phyloP scores from a whole-genome alignment of 129 eudicot species.

The Artemisia tridentata region DNA sequence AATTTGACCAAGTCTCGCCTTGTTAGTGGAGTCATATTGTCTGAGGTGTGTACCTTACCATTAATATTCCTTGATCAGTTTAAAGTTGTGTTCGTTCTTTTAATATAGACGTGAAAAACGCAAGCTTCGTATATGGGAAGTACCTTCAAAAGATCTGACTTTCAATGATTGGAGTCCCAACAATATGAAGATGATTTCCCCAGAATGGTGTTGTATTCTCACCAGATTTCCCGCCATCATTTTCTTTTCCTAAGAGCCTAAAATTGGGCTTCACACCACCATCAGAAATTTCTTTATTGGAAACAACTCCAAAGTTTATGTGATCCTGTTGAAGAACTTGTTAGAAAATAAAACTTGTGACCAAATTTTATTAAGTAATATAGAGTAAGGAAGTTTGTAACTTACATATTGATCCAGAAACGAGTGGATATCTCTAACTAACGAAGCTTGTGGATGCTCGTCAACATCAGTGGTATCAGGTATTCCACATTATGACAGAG shows the following conservation, averaged over 20 bases:
- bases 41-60: no score
- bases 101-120: no score
- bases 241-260: slow-evolving; percentile 49
- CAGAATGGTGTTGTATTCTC: no score
- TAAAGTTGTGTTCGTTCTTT: no score
- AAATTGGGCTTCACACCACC: slow-evolving; percentile 42
- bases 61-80: no score
- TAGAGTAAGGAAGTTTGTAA: slow-evolving; percentile 15
- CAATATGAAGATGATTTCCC: no score
- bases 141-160: no score
- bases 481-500: slow-evolving; percentile 77
- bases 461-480: slow-evolving; percentile 46
- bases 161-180: no score
- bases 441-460: slow-evolving; percentile 61
- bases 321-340: slow-evolving; percentile 60
- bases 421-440: slow-evolving; percentile 62
- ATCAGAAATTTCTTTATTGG: slow-evolving; percentile 52
- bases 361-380: background rate
- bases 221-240: slow-evolving; percentile 41
- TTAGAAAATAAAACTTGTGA: slow-evolving; percentile 12
- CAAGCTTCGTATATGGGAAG: no score
- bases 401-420: slow-evolving; percentile 94
- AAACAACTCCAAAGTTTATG: slow-evolving; percentile 89
- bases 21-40: no score
- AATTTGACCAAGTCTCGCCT: no score